Percentiles rank a stretch among this genome's conserved stretches.
phyloP scores from a whole-genome alignment of 2,329 filamentous ascomycete species.

The Plectosphaerella cucumerina region DNA sequence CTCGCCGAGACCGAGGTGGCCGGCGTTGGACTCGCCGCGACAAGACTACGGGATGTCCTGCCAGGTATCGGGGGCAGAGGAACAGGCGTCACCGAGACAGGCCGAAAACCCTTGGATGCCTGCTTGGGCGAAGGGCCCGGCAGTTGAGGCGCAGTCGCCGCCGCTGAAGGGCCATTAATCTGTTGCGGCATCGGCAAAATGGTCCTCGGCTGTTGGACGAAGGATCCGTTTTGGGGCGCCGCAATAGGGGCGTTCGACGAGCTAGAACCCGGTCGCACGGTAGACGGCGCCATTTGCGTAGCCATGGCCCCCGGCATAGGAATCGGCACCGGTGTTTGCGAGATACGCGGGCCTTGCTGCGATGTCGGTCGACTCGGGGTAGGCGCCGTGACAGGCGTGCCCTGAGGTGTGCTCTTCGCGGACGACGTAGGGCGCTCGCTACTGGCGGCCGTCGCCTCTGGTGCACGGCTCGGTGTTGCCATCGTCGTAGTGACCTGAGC shows the following conservation, averaged over 20 bases:
- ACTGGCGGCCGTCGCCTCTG: not conserved
- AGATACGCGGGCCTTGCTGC: not conserved
- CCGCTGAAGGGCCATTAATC: not conserved
- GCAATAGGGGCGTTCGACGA: too few species aligned
- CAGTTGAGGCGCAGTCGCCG: not conserved
- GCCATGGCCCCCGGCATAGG: not conserved
- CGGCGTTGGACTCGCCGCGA: too few species aligned
- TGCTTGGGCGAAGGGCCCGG: not conserved
- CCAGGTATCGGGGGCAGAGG: not conserved
- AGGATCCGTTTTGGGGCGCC: too few species aligned
- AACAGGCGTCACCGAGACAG: not conserved
- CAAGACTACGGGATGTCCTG: not conserved
- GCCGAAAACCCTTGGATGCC: not conserved
- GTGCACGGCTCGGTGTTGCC: constrained; percentile 5
- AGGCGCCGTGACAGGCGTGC: not conserved
- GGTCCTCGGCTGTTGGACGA: too few species aligned
- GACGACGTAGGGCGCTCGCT: not conserved
- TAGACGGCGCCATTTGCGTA: not conserved
- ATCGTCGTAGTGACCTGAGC: constrained; percentile 7
- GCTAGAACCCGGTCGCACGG: too few species aligned
- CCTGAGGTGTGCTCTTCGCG: not conserved
- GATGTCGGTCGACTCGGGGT: not conserved
- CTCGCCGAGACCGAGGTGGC: not conserved
- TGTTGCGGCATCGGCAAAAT: not conserved
- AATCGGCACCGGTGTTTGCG: constrained; percentile 3